These are phyloP conservation scores for Diutina mesorugosa DNA, from an alignment of 1,139 yeast genomes.

Conservation along the genomic window DNA sequence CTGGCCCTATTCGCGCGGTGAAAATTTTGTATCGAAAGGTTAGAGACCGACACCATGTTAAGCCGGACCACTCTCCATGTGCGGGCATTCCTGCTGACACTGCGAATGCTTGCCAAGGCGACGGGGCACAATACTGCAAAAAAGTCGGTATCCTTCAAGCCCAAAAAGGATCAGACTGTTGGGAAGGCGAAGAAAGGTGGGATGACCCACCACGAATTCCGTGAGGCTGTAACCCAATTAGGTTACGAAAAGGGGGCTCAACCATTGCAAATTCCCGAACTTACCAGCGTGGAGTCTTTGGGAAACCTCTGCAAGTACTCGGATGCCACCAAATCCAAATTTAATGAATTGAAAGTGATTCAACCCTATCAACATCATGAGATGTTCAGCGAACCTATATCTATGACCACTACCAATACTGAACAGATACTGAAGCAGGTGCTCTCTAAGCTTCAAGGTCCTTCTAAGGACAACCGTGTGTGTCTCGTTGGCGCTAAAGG, in stretches of 20 bases:
- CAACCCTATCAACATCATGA: slow-evolving; percentile 56
- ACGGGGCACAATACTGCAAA: slow-evolving; percentile 8
- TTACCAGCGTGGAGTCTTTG: slow-evolving; percentile 8
- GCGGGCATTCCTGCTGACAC: background rate
- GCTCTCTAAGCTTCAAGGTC: slow-evolving; percentile 10
- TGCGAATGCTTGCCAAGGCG: background rate
- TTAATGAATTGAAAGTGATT: slow-evolving; percentile 39
- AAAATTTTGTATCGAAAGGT: background rate
- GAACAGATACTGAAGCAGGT: slow-evolving; percentile 15
- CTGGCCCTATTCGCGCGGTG: background rate
- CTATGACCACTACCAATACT: slow-evolving; percentile 33
- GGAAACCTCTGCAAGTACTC: slow-evolving; percentile 14
- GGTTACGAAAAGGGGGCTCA: slow-evolving; percentile 22
- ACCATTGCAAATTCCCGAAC: slow-evolving; percentile 7
- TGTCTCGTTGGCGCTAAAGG: slow-evolving; percentile 65
- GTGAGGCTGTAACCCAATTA: slow-evolving; percentile 25
- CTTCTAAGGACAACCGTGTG: slow-evolving; percentile 33
- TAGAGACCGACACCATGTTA: background rate
- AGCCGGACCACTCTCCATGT: background rate
- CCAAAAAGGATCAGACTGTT: slow-evolving; percentile 4
- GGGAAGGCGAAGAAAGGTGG: slow-evolving; percentile 26
- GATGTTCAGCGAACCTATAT: slow-evolving; percentile 41
- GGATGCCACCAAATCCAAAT: slow-evolving; percentile 10
- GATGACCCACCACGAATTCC: slow-evolving; percentile 29
- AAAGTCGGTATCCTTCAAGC: slow-evolving; percentile 6